Evolutionary conservation across 2,329 filamentous ascomycete genomes (phyloP).

Genomic region (Aspergillus felis): DNA sequence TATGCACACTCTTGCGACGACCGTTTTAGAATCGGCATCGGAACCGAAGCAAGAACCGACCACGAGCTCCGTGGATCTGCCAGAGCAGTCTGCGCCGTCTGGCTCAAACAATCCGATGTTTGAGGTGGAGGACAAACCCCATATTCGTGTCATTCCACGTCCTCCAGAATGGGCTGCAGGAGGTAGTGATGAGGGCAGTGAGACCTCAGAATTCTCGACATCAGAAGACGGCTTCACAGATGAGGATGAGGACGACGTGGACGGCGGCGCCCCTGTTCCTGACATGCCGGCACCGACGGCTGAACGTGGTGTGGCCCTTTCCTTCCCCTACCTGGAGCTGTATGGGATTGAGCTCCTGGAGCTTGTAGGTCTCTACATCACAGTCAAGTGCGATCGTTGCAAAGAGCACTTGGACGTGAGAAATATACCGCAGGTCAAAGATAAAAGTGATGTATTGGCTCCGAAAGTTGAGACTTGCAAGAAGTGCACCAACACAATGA

Average conservation of each 20-base stretch:
- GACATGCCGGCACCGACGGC: slow-evolving; percentile 37
- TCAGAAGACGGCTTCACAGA: slow-evolving; percentile 39
- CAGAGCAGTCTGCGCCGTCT: slow-evolving; percentile 14
- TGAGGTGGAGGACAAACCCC: slow-evolving; percentile 50
- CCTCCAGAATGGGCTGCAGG: slow-evolving; percentile 69
- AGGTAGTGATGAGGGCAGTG: slow-evolving; percentile 31
- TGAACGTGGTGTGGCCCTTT: slow-evolving; percentile 71
- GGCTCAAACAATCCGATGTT: slow-evolving; percentile 7
- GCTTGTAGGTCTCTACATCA: slow-evolving; percentile 62
- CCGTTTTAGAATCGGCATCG: slow-evolving; percentile 35
- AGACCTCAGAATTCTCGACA: slow-evolving; percentile 43
- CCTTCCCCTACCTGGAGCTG: slow-evolving; percentile 73
- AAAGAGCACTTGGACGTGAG: slow-evolving; percentile 68
- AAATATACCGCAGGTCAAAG: slow-evolving; percentile 56
- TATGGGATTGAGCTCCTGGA: slow-evolving; percentile 74
- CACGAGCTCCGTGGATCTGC: slow-evolving; percentile 6
- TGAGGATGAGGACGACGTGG: slow-evolving; percentile 42
- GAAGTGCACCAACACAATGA: slow-evolving; percentile 51
- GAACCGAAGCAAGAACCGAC: slow-evolving; percentile 7
- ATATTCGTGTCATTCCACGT: slow-evolving; percentile 68
- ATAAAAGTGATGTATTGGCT: slow-evolving; percentile 35
- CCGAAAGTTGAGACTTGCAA: slow-evolving; percentile 49
- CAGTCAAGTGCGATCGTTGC: slow-evolving; percentile 74
- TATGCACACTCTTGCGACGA: slow-evolving; percentile 62
- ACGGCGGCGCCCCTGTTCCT: slow-evolving; percentile 36